A percentile compares a stretch with the other conserved stretches of the same genome.
phyloP scores from a whole-genome alignment of 495 filamentous ascomycete species.

The Tuber brumale region DNA sequence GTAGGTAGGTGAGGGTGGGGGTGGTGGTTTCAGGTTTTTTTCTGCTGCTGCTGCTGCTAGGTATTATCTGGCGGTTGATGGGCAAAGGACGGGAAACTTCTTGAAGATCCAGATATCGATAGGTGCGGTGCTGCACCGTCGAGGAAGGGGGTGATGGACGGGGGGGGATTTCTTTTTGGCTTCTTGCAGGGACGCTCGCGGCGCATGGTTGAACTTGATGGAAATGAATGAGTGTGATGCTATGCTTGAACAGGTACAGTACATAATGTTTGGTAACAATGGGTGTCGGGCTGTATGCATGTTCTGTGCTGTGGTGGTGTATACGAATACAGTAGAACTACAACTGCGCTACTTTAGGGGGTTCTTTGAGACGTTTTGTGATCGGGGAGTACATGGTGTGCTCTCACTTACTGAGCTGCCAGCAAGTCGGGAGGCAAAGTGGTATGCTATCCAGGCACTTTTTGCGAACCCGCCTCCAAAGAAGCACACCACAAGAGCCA shows the following conservation, averaged over 20 bases:
- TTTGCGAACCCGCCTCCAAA: background rate
- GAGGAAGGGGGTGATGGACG: background rate
- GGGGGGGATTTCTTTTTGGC: background rate
- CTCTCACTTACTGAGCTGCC: background rate
- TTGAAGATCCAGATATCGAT: background rate
- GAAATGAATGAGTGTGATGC: background rate
- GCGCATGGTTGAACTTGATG: background rate
- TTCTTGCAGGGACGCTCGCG: background rate
- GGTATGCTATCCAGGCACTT: background rate
- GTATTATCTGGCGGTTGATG: background rate
- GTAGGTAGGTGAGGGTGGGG: background rate
- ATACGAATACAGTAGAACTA: background rate
- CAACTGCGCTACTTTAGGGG: background rate
- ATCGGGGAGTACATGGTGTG: background rate
- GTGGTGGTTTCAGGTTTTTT: background rate
- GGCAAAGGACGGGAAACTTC: background rate
- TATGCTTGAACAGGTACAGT: background rate
- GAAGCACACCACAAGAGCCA: background rate
- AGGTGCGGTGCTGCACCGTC: background rate
- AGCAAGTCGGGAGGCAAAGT: background rate
- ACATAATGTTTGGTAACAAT: background rate
- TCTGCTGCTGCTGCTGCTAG: background rate
- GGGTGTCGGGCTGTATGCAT: background rate
- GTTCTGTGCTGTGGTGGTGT: background rate
- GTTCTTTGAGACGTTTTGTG: constrained; percentile 3